A percentile compares a stretch with the other conserved stretches of the same genome.
Conservation (phyloP, 2,329 filamentous ascomycete species). For the Fusarium staphyleae region DNA sequence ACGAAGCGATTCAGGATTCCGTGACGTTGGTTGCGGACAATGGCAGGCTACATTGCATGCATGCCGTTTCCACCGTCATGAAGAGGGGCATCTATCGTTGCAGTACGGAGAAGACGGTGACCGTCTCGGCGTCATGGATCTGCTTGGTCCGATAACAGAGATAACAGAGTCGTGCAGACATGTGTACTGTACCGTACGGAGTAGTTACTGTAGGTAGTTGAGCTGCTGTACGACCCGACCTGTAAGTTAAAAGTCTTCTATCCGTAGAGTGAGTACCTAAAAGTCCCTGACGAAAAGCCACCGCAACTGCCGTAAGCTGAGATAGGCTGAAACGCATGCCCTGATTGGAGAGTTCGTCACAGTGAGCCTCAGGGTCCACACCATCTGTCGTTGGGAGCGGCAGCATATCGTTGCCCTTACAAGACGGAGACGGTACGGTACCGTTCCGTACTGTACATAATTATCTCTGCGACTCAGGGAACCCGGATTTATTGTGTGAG, state of each 20-base stretch:
- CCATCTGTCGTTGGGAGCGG: conserved; percentile 6
- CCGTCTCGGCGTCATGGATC: conserved; percentile 31
- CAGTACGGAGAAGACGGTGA: no score
- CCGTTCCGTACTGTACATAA: conserved; percentile 25
- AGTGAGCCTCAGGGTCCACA: conserved; percentile 42
- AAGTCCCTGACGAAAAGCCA: neutral
- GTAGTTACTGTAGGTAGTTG: no score
- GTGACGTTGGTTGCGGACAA: conserved; percentile 8
- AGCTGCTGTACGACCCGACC: no score
- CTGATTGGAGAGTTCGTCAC: conserved; percentile 30
- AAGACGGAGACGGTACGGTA: conserved; percentile 15
- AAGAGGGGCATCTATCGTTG: conserved; percentile 6
- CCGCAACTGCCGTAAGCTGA: neutral
- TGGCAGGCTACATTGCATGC: conserved; percentile 11
- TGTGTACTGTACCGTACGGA: no score
- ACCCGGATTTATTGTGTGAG: conserved; percentile 5
- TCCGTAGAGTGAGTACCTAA: neutral
- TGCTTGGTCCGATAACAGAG: no score
- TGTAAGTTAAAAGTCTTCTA: no score
- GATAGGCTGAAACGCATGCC: conserved; percentile 15
- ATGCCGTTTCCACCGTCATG: conserved; percentile 27
- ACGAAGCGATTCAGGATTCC: conserved; percentile 22
- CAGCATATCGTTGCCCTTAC: conserved; percentile 30
- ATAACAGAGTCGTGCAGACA: conserved; percentile 9
- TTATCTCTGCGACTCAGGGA: conserved; percentile 22